Evolutionary conservation across 1,139 yeast species (phyloP), one percentile per base, ranked within the genome.

Genomic region (Sugiyamaella japonica): DNA sequence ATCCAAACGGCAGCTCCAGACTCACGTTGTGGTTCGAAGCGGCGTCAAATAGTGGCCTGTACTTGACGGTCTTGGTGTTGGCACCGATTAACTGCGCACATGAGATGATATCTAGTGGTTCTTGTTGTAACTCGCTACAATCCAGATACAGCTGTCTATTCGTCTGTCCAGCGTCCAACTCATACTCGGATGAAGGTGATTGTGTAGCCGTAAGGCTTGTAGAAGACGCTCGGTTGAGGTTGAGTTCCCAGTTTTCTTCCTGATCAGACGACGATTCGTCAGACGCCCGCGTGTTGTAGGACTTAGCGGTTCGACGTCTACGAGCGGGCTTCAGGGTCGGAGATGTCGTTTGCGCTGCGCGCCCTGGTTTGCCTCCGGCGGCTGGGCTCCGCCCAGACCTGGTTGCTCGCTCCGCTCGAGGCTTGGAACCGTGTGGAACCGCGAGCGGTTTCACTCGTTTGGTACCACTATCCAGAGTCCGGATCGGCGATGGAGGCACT

Each of bases 1-100:
- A 15, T 25, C 63, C 66, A 54, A 58, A 62, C 16, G 67, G 67
- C 20, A 64, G 58, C 50, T 60, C 54, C 7, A 64, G 29, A 7
- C 37, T 43, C 15, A 53, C 20, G n/a, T 25, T 34, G 15, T 32
- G 17, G 28, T 16, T 36, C 34, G 12, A 34, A 36, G 20, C 36
- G 4, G 32, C 8, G n/a, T 51, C 57, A 36, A 61, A 61, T 9
- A 52, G 43, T 2, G 57, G 53, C n/a, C 9, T 39, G 41, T 59
- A 59, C 23, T 34, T 40, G 10, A 32, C 45, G 10, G 15, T 29
- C 13, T 41, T 52, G 15, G 53, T 34, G 17, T 31, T 15, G 28
- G 43, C 34, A 46, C 10, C 13, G 25, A 15, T 17, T 41, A 34
- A 9, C 9, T 28, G 15, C n/a, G 37, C 28, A 16, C 17, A 32